Percentiles rank a stretch among this genome's conserved stretches.
Evolutionary conservation across 805 yeast species (phyloP).

Genomic region (Kuraishia hungarica): DNA sequence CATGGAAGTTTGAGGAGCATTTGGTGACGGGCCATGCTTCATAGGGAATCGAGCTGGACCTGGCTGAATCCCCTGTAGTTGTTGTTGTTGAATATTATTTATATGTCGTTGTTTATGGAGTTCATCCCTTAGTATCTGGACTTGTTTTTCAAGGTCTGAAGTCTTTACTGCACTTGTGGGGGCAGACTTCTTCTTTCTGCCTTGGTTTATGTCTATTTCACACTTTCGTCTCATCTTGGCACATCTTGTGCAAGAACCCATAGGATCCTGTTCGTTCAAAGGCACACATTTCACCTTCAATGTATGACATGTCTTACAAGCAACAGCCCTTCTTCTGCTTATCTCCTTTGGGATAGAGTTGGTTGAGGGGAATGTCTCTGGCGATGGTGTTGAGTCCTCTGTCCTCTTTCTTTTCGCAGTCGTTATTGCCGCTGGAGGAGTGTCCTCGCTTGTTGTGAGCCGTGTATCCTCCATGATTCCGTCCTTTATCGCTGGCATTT

Average conservation of each 20-base stretch:
- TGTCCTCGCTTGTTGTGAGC: background rate
- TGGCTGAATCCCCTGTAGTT: background rate
- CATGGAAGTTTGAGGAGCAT: background rate
- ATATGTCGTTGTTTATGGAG: slow-evolving; percentile 1
- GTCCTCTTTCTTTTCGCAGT: background rate
- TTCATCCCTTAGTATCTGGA: slow-evolving; percentile 3
- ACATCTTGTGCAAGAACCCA: slow-evolving; percentile 71
- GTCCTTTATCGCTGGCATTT: background rate
- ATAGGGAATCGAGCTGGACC: background rate
- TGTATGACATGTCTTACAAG: slow-evolving; percentile 71
- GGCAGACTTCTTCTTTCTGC: slow-evolving; percentile 35
- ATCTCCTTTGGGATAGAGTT: background rate
- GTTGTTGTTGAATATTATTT: background rate
- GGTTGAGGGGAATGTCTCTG: background rate
- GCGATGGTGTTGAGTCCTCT: background rate
- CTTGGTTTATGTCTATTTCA: slow-evolving; percentile 54
- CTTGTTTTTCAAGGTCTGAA: slow-evolving; percentile 12
- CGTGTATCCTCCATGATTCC: background rate
- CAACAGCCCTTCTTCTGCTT: slow-evolving; percentile 37
- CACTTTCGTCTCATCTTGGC: slow-evolving; percentile 54
- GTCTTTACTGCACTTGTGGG: slow-evolving; percentile 7
- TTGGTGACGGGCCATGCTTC: background rate
- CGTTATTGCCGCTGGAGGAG: background rate
- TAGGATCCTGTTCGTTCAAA: slow-evolving; percentile 44
- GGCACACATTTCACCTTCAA: slow-evolving; percentile 84